A percentile compares a stretch with the other conserved stretches of the same genome.
These are phyloP conservation scores for Vitis riparia DNA, from an alignment of 164 flowering plant species.

Conservation along the genomic window DNA sequence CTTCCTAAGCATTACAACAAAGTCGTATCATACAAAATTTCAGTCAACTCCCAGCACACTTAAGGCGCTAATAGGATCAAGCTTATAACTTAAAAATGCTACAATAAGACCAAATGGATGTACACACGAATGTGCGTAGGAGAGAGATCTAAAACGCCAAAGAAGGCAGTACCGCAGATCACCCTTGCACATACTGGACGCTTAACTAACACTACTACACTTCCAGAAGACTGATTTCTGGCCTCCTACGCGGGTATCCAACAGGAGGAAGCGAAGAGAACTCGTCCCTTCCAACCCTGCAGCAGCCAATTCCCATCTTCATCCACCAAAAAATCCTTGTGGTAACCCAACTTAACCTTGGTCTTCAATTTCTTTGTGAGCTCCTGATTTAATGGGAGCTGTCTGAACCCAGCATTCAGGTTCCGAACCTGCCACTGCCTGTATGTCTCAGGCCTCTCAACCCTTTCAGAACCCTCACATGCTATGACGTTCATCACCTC, in stretches of 20 bases:
- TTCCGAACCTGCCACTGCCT: slow-evolving; percentile 29
- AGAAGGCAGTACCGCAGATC: no score
- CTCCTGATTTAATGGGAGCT: slow-evolving; percentile 11
- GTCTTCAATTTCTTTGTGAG: slow-evolving; percentile 8
- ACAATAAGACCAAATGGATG: no score
- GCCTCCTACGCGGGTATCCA: slow-evolving; percentile 16
- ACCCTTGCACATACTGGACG: no score
- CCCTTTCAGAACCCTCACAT: slow-evolving; percentile 10
- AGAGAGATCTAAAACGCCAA: no score
- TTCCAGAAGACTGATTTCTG: no score
- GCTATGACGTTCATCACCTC: slow-evolving; percentile 7
- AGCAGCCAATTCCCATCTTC: slow-evolving; percentile 29
- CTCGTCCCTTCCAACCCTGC: slow-evolving; percentile 36
- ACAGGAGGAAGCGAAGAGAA: slow-evolving; percentile 22
- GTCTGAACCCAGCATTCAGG: slow-evolving; percentile 21
- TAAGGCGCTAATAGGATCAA: no score
- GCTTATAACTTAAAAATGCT: no score
- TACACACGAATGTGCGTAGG: no score
- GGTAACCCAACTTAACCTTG: slow-evolving; percentile 19
- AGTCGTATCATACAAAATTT: no score
- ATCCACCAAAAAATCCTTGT: slow-evolving; percentile 26
- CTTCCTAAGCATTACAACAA: no score
- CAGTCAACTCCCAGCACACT: no score
- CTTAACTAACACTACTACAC: no score
- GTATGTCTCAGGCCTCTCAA: background rate